Evolutionary conservation across 192 early-diverging fungal species (phyloP), one percentile per base, ranked within the genome.

Genomic region (Podila verticillata): DNA sequence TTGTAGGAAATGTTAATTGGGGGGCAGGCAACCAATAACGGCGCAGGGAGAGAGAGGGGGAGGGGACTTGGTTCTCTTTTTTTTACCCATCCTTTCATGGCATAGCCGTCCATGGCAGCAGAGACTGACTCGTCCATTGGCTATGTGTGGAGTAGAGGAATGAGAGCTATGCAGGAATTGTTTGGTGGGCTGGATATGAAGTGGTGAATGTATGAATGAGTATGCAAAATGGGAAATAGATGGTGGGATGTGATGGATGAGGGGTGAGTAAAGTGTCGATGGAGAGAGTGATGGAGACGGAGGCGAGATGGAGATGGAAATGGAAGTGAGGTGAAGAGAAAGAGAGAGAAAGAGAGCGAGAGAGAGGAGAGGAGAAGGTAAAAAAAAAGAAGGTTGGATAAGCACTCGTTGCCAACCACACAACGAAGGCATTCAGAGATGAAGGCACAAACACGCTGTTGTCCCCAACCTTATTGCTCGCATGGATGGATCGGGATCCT

Each of bases 71-170:
- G 2, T 4, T 47, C 15, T 29, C 13, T 39, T 9, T 15, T 17
- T 7, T 28, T n/a, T 64, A 72, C 70, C 70, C 70, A 72, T 34
- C 70, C 70, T 30, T 64, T 49, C 34, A 34, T 34, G 32, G 32
- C 7, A 34, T 62, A 62, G 61, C 31, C n/a, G 34, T 62, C 61
- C 61, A 34, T 62, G 30, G 61, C 61, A 7, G 32, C 61, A n/a
- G 61, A 32, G 34, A 62, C 61, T 20, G 61, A 24, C 51, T 20
- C 61, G 19, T 62, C 61, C 34, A 36, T n/a, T 31, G 35, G n/a
- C 30, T 54, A 26, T 54, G 24, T 54, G 24, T 54, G 51, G 20
- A 54, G n/a, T n/a, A 24, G 7, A 24, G 51, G 6, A 54, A n/a
- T 54, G 20, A 54, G 20, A 24, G 51, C 24, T 54, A n/a, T 24